These are phyloP conservation scores for Didymosphaeria variabile DNA, from an alignment of 2,329 filamentous ascomycete genomes.

Conservation along the genomic window DNA sequence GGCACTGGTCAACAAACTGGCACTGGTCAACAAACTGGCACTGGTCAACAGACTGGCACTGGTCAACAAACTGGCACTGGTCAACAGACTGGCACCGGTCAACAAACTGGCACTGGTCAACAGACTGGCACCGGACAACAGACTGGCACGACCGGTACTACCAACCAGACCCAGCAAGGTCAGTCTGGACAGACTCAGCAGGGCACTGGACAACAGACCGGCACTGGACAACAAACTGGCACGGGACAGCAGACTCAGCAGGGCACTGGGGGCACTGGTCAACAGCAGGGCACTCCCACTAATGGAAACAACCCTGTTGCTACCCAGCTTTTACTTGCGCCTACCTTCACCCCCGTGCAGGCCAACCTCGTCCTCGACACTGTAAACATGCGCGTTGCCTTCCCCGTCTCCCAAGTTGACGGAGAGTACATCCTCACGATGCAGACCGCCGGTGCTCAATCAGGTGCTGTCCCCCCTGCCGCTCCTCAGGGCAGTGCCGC, in stretches of 20 bases:
- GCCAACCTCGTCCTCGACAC: conserved; percentile 46
- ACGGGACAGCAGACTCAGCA: conserved; percentile 8
- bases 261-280: conserved; percentile 1
- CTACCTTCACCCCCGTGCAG: conserved; percentile 48
- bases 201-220: conserved; percentile 3
- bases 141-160: neutral
- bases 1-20: no score
- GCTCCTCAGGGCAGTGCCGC: neutral
- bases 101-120: conserved; percentile 18
- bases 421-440: conserved; percentile 50
- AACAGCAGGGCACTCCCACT: conserved; percentile 34
- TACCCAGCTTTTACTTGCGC: conserved; percentile 42
- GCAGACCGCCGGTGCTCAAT: conserved; percentile 28
- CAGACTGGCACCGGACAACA: conserved; percentile 23
- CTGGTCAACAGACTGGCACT: no score
- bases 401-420: conserved; percentile 47
- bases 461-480: conserved; percentile 5
- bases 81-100: no score
- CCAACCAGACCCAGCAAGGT: neutral
- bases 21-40: neutral
- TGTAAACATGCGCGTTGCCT: conserved; percentile 47
- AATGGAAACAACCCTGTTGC: conserved; percentile 46
- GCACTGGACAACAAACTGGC: neutral
- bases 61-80: no score
- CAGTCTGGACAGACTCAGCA: conserved; percentile 11